A percentile compares a stretch with the other conserved stretches of the same genome.
Conservation (phyloP, 805 yeast species). For the Metschnikowia lochheadii region DNA sequence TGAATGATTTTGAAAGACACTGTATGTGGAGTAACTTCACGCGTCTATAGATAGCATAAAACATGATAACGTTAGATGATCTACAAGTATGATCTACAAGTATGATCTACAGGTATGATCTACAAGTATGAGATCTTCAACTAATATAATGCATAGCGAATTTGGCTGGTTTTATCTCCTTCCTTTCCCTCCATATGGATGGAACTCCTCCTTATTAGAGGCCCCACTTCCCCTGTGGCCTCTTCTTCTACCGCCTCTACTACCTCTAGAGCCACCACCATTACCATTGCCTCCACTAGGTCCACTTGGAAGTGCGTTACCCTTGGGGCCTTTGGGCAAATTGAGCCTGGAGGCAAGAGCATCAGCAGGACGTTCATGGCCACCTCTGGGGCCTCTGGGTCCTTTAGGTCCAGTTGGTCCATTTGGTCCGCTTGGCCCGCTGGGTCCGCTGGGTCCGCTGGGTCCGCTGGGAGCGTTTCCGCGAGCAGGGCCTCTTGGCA, state of each 20-base stretch:
- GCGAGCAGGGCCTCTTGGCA: slow-evolving; percentile 11
- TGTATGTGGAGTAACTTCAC: no score
- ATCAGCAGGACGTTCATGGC: slow-evolving; percentile 9
- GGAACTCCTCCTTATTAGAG: slow-evolving; percentile 27
- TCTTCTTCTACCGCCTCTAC: slow-evolving; percentile 24
- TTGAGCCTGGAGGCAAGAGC: slow-evolving; percentile 22
- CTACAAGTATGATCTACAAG: not conserved
- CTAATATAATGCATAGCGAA: not conserved
- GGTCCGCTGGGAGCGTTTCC: not conserved
- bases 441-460: not conserved
- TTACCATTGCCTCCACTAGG: slow-evolving; percentile 24
- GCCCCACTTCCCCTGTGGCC: slow-evolving; percentile 23
- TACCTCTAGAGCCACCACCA: slow-evolving; percentile 30
- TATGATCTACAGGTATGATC: not conserved
- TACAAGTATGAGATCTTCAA: not conserved
- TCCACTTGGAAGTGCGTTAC: not conserved
- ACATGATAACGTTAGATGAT: not conserved
- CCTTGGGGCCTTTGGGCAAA: slow-evolving; percentile 52
- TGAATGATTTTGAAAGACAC: no score
- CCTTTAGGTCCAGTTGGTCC: slow-evolving; percentile 1
- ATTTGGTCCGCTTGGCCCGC: not conserved
- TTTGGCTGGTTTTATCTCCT: slow-evolving; percentile 18
- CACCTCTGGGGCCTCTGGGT: slow-evolving; percentile 2
- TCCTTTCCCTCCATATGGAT: slow-evolving; percentile 40
- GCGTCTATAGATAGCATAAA: no score